phyloP scores from a whole-genome alignment of 2,329 filamentous ascomycete species.

The Trichoderma arundinaceum region DNA sequence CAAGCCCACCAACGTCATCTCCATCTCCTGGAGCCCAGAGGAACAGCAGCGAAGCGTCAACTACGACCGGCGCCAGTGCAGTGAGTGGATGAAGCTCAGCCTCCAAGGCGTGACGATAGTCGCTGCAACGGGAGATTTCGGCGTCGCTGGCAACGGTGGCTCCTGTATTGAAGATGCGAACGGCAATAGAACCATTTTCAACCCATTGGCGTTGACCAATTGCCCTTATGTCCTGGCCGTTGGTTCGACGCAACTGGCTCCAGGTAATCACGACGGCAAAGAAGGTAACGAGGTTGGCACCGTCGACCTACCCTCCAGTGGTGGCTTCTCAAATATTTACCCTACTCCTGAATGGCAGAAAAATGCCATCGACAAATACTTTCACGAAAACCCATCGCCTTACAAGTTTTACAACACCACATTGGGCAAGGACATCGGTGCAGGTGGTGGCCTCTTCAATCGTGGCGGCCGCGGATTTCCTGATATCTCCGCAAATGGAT shows the following conservation, averaged over 20 bases:
- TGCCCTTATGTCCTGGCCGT: conserved; percentile 58
- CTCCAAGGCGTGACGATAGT: conserved; percentile 57
- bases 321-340: conserved; percentile 55
- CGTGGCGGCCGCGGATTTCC: conserved; percentile 51
- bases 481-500: conserved; percentile 52
- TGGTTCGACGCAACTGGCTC: conserved; percentile 55
- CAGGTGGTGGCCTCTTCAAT: conserved; percentile 51
- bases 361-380: conserved; percentile 48
- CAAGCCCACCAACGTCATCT: conserved; percentile 57
- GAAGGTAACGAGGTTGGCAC: background rate
- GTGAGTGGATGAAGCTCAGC: conserved; percentile 62
- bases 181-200: conserved; percentile 38
- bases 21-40: conserved; percentile 58
- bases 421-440: conserved; percentile 46
- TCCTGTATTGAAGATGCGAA: conserved; percentile 49
- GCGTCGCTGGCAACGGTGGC: conserved; percentile 53
- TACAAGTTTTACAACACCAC: conserved; percentile 1
- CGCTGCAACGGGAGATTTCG: conserved; percentile 47
- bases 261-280: background rate
- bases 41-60: conserved; percentile 54
- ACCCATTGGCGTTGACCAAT: conserved; percentile 51
- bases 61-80: conserved; percentile 59
- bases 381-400: conserved; percentile 38
- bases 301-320: background rate
- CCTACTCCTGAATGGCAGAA: conserved; percentile 53